These are phyloP conservation scores for Colletotrichum echinochloae DNA, from an alignment of 2,329 filamentous ascomycete species.

Conservation along the genomic window DNA sequence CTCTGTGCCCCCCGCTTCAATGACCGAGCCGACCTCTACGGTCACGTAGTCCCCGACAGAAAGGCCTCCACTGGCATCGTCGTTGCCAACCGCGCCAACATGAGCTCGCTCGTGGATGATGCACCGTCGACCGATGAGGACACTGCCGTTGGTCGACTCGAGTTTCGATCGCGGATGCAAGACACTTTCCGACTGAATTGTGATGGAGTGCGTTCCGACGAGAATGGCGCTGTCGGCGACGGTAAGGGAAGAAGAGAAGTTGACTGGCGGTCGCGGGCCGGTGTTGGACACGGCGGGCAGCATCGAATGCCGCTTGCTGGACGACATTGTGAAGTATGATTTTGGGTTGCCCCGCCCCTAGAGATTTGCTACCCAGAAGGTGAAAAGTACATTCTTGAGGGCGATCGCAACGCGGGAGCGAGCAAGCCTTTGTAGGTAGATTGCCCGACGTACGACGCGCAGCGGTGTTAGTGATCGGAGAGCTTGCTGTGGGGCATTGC, in stretches of 20 bases:
- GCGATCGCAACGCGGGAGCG: neutral
- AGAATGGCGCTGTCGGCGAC: slow-evolving; percentile 74
- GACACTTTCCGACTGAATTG: slow-evolving; percentile 80
- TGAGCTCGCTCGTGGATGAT: slow-evolving; percentile 80
- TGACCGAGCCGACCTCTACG: slow-evolving; percentile 68
- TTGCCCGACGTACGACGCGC: slow-evolving; percentile 12
- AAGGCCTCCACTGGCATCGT: slow-evolving; percentile 60
- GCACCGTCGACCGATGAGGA: slow-evolving; percentile 84
- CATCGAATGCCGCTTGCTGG: slow-evolving; percentile 67
- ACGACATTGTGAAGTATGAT: slow-evolving; percentile 50
- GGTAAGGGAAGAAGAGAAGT: slow-evolving; percentile 69
- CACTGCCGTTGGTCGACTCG: slow-evolving; percentile 81
- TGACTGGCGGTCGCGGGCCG: slow-evolving; percentile 70
- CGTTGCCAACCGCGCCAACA: slow-evolving; percentile 61
- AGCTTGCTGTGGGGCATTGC: slow-evolving; percentile 24
- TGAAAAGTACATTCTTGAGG: slow-evolving; percentile 26
- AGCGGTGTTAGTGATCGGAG: slow-evolving; percentile 19
- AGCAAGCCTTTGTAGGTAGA: neutral
- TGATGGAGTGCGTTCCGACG: slow-evolving; percentile 81
- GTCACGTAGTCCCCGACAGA: slow-evolving; percentile 71
- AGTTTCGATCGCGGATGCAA: slow-evolving; percentile 89
- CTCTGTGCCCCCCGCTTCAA: slow-evolving; percentile 73
- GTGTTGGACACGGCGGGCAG: slow-evolving; percentile 64
- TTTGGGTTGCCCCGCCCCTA: slow-evolving; percentile 32
- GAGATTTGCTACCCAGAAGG: slow-evolving; percentile 3